Percentiles rank a stretch among this genome's conserved stretches.
These are phyloP conservation scores for Cladosporium sp. DNA, from an alignment of 2,329 filamentous ascomycete genomes.

Conservation along the genomic window DNA sequence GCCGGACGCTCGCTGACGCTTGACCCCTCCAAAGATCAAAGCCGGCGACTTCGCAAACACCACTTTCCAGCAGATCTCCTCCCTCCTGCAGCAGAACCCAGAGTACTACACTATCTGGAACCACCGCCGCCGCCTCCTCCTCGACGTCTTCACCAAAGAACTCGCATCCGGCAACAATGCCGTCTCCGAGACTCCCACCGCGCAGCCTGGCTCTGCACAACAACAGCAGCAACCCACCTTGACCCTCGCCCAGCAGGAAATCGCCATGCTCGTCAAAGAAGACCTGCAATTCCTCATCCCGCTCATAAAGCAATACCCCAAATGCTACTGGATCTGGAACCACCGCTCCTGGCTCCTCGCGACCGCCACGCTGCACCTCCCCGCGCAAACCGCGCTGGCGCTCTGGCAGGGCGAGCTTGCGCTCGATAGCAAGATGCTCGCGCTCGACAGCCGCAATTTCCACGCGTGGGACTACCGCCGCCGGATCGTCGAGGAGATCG, in stretches of 20 bases:
- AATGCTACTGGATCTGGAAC: constrained; percentile 99
- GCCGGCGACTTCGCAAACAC: constrained; percentile 54
- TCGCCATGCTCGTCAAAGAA: constrained; percentile 61
- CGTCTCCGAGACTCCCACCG: not conserved
- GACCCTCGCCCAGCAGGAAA: constrained; percentile 39
- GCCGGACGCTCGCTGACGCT: constrained; percentile 59
- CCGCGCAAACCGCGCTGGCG: constrained; percentile 55
- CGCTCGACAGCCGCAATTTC: constrained; percentile 84
- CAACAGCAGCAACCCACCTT: constrained; percentile 29
- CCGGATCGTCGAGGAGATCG: constrained; percentile 73
- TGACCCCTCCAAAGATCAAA: constrained; percentile 41
- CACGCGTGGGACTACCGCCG: constrained; percentile 95
- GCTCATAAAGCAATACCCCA: constrained; percentile 81
- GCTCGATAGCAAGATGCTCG: constrained; percentile 85
- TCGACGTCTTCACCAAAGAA: constrained; percentile 58
- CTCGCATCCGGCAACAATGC: constrained; percentile 41
- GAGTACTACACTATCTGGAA: constrained; percentile 95
- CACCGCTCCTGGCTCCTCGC: constrained; percentile 84
- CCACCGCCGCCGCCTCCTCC: constrained; percentile 72
- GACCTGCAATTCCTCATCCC: constrained; percentile 84
- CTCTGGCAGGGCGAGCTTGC: constrained; percentile 85
- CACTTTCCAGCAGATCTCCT: constrained; percentile 69
- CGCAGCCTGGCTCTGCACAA: constrained; percentile 10
- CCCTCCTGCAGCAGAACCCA: constrained; percentile 72
- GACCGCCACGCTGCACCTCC: constrained; percentile 67